These are phyloP conservation scores for Saccharomycopsis guyanensis DNA, from an alignment of 805 yeast genomes.

Conservation along the genomic window DNA sequence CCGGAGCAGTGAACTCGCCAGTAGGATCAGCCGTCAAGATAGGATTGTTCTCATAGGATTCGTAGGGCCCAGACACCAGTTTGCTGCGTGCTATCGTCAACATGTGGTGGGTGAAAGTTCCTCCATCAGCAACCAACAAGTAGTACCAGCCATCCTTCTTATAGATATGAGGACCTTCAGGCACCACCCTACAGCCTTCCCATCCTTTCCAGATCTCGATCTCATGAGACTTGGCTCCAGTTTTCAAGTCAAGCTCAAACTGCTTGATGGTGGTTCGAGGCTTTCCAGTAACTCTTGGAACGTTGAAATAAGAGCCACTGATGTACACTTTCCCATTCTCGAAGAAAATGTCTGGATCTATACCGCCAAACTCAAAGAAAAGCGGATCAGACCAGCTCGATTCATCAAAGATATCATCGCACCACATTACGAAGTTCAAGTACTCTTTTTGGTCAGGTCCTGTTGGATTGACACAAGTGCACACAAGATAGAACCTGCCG, in stretches of 20 bases:
- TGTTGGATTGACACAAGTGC: constrained; percentile 15
- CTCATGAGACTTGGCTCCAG: constrained; percentile 5
- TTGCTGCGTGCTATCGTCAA: constrained; percentile 10
- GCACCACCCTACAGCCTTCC: constrained; percentile 14
- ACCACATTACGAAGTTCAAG: constrained; percentile 4
- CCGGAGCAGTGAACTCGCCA: constrained; percentile 8
- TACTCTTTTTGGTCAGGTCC: constrained; percentile 8
- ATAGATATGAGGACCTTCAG: constrained; percentile 18
- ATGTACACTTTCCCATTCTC: constrained; percentile 11
- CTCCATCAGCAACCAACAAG: constrained; percentile 13
- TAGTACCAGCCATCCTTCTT: constrained; percentile 13
- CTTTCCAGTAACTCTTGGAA: constrained; percentile 4
- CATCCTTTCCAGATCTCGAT: constrained; percentile 16
- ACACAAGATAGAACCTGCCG: constrained; percentile 13
- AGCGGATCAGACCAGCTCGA: constrained; percentile 13
- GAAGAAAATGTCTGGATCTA: constrained; percentile 17
- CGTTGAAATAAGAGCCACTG: constrained; percentile 13
- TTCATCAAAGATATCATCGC: constrained; percentile 12
- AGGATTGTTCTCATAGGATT: constrained; percentile 6
- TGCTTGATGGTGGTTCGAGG: constrained; percentile 9
- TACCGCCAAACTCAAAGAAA: constrained; percentile 18
- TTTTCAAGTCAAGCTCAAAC: constrained; percentile 7
- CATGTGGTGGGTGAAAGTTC: constrained; percentile 17
- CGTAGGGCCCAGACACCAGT: constrained; percentile 11
- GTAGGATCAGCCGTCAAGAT: constrained; percentile 16